Evolutionary conservation across 768 basidiomycete species (phyloP).

Genomic region (Lenzites betulinus): DNA sequence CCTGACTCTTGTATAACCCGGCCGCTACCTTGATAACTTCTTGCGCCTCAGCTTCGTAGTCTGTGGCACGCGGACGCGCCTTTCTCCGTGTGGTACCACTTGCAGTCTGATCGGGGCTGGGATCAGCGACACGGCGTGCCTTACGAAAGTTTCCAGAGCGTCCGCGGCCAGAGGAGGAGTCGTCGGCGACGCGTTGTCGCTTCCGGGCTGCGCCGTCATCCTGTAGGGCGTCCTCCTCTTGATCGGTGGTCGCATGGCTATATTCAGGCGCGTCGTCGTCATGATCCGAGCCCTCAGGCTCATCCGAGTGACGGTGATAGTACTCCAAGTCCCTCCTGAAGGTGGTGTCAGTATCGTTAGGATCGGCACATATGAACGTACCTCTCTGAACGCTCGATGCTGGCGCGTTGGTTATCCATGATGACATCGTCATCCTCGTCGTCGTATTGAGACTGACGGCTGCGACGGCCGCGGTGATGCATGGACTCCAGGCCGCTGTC

Average conservation of each 20-base stretch:
- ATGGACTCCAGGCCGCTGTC: too few relatives aligned
- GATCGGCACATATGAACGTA: background rate
- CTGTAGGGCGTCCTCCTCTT: too few relatives aligned
- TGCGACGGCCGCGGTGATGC: background rate
- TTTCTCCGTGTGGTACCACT: background rate
- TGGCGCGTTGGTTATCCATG: background rate
- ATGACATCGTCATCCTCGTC: background rate
- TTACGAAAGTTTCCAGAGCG: background rate
- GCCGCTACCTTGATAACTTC: background rate
- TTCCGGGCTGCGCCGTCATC: too few relatives aligned
- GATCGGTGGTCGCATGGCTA: too few relatives aligned
- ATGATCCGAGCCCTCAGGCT: too few relatives aligned
- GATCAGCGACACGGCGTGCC: background rate
- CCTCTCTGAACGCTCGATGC: background rate
- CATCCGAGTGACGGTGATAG: too few relatives aligned
- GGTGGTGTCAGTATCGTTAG: background rate
- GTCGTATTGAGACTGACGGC: background rate
- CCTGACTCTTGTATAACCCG: background rate
- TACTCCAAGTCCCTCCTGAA: background rate
- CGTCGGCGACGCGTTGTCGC: too few relatives aligned
- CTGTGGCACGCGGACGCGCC: background rate
- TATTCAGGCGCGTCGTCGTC: too few relatives aligned
- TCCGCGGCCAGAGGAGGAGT: too few relatives aligned
- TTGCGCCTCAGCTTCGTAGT: background rate
- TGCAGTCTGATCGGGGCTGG: background rate